These are phyloP conservation scores for Aspergillus piperis DNA, from an alignment of 2,329 filamentous ascomycete species.

Conservation along the genomic window DNA sequence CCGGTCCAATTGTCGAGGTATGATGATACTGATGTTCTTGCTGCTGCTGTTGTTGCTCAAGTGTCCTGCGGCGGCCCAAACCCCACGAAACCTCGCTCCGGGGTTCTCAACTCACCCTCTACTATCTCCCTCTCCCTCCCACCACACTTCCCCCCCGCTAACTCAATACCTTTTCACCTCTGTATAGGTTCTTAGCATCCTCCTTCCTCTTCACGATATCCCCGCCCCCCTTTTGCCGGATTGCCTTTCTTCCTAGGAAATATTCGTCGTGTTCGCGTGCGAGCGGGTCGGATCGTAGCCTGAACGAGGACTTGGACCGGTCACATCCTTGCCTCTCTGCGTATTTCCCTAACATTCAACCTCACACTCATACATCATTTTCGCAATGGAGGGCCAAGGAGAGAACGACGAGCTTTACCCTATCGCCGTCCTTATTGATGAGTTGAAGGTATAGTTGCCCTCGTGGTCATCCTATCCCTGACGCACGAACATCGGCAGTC, in stretches of 20 bases:
- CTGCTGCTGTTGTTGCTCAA: slow-evolving; percentile 24
- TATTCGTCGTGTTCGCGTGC: slow-evolving; percentile 28
- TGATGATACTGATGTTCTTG: slow-evolving; percentile 14
- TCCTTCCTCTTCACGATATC: slow-evolving; percentile 21
- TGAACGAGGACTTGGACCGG: slow-evolving; percentile 36
- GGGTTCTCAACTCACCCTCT: slow-evolving; percentile 23
- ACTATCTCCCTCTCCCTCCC: slow-evolving; percentile 28
- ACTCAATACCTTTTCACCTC: slow-evolving; percentile 17
- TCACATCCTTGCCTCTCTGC: slow-evolving; percentile 30
- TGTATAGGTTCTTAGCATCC: slow-evolving; percentile 17
- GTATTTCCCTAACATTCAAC: slow-evolving; percentile 25
- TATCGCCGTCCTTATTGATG: slow-evolving; percentile 98
- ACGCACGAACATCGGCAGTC: slow-evolving; percentile 17
- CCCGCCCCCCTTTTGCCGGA: slow-evolving; percentile 20
- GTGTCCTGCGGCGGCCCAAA: slow-evolving; percentile 39
- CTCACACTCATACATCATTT: slow-evolving; percentile 29
- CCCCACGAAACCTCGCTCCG: slow-evolving; percentile 42
- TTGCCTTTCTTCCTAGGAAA: slow-evolving; percentile 8
- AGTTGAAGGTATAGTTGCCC: slow-evolving; percentile 76
- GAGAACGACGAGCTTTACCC: slow-evolving; percentile 99
- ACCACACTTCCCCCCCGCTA: slow-evolving; percentile 19
- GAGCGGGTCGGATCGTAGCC: slow-evolving; percentile 28
- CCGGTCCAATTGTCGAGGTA: slow-evolving; percentile 31
- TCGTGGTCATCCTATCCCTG: slow-evolving; percentile 11
- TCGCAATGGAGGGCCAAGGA: slow-evolving; percentile 85